Evolutionary conservation across 106 monocot species (phyloP), one percentile per base, ranked within the genome.

Genomic region (Ottelia alismoides): DNA sequence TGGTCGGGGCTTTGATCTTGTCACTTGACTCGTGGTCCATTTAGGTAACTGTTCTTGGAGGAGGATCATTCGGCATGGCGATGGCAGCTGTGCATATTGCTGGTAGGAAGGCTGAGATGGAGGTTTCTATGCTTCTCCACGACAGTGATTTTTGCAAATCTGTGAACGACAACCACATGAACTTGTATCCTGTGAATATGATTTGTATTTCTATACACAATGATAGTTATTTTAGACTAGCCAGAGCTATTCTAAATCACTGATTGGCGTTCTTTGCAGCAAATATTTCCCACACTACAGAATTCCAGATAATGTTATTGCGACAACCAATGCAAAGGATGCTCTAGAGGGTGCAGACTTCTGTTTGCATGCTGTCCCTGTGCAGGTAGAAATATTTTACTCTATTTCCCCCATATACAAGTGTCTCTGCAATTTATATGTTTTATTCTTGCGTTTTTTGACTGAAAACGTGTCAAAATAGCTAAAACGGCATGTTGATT

Each of bases 361-460:
- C 68, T 94, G 94, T 70, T 62, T 94, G 19, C 94, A 94, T 79
- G 88, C 84, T 65, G 88, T 94, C 46, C 94, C 94, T 16, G 94
- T 94, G 26, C 94, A 94, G 88, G 94, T 94, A 78, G 63, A 55
- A 55, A 31, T 50, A n/a, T n/a, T n/a, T n/a, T n/a, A n/a, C n/a
- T n/a, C n/a, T n/a, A n/a, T n/a, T n/a, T n/a, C n/a, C n/a, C n/a
- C n/a, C n/a, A n/a, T n/a, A n/a, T n/a, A n/a, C n/a, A n/a, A n/a
- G n/a, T n/a, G n/a, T n/a, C n/a, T n/a, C n/a, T n/a, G n/a, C n/a
- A n/a, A n/a, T n/a, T n/a, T n/a, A n/a, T n/a, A n/a, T n/a, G n/a
- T n/a, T n/a, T n/a, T n/a, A n/a, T n/a, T n/a, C n/a, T n/a, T n/a
- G n/a, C n/a, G n/a, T n/a, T n/a, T n/a, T n/a, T n/a, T n/a, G n/a